Conservation (phyloP, 2,329 filamentous ascomycete genomes). For the Grosmannia clavigera region DNA sequence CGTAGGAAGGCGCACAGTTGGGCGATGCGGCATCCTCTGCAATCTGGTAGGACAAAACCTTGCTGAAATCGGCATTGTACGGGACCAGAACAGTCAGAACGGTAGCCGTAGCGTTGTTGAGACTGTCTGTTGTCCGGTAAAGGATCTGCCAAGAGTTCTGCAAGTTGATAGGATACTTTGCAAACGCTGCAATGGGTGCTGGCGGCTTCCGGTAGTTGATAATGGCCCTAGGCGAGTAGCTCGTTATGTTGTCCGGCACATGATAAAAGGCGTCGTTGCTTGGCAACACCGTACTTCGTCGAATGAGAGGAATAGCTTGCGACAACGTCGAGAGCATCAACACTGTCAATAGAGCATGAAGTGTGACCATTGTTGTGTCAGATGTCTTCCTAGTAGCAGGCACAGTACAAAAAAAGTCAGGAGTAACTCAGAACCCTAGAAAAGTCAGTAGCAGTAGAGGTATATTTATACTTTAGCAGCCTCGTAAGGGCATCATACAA, state of each 20-base stretch:
- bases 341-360: too few relatives aligned
- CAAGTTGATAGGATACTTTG: background rate
- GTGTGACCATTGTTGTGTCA: too few relatives aligned
- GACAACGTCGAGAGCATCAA: too few relatives aligned
- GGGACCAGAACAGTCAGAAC: conserved; percentile 5
- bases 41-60: conserved; percentile 26
- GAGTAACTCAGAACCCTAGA: too few relatives aligned
- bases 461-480: too few relatives aligned
- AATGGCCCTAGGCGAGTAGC: conserved; percentile 1
- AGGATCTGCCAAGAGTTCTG: conserved; percentile 1
- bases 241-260: conserved; percentile 4
- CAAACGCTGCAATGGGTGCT: conserved; percentile 3
- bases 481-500: too few relatives aligned
- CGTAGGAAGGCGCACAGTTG: conserved; percentile 25
- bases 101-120: conserved; percentile 3
- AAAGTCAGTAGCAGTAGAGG: too few relatives aligned
- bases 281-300: background rate
- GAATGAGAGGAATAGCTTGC: too few relatives aligned
- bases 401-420: too few relatives aligned
- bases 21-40: conserved; percentile 25
- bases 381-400: too few relatives aligned
- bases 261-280: conserved; percentile 4
- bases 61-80: conserved; percentile 1
- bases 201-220: conserved; percentile 4
- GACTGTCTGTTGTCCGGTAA: conserved; percentile 8